Percentiles rank a stretch among this genome's conserved stretches.
Conservation (phyloP, 768 basidiomycete genomes). For the Leccinellum albellum region DNA sequence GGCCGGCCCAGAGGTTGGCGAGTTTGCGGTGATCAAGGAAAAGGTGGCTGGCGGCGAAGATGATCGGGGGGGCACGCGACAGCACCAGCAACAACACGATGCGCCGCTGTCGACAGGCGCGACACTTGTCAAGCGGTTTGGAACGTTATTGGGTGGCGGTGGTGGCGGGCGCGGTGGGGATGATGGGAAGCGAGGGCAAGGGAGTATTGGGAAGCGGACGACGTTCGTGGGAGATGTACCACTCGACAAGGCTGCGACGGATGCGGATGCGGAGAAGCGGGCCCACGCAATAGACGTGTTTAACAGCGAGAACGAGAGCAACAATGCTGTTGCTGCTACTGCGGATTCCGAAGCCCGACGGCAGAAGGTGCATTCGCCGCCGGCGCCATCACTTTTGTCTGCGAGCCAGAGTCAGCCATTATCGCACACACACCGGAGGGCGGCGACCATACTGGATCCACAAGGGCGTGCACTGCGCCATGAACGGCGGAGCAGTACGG, state of each 20-base stretch:
- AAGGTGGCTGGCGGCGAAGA: conserved; percentile 22
- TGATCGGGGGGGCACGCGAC: conserved; percentile 17
- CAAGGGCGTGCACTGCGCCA: conserved; percentile 59
- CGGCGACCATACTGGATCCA: conserved; percentile 74
- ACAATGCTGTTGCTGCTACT: neutral
- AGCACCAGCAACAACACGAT: conserved; percentile 15
- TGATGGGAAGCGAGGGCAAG: conserved; percentile 39
- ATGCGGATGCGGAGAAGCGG: conserved; percentile 33
- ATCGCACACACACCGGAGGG: conserved; percentile 62
- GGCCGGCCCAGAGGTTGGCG: conserved; percentile 60
- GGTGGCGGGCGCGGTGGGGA: conserved; percentile 41
- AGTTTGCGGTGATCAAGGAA: conserved; percentile 46
- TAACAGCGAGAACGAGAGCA: conserved; percentile 14
- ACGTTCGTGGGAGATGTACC: conserved; percentile 46
- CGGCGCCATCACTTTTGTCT: conserved; percentile 32
- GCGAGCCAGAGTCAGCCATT: conserved; percentile 54
- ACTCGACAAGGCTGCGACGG: conserved; percentile 38
- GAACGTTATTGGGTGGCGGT: conserved; percentile 48
- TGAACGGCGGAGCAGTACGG: conserved; percentile 74
- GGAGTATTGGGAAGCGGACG: conserved; percentile 42
- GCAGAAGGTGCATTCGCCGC: conserved; percentile 25
- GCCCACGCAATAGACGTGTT: conserved; percentile 15
- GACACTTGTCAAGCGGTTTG: conserved; percentile 75
- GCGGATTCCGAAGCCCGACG: conserved; percentile 23
- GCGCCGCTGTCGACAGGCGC: conserved; percentile 53